Conservation (phyloP, 1,284 basidiomycete species). For the Rhizopogon hawkerae region DNA sequence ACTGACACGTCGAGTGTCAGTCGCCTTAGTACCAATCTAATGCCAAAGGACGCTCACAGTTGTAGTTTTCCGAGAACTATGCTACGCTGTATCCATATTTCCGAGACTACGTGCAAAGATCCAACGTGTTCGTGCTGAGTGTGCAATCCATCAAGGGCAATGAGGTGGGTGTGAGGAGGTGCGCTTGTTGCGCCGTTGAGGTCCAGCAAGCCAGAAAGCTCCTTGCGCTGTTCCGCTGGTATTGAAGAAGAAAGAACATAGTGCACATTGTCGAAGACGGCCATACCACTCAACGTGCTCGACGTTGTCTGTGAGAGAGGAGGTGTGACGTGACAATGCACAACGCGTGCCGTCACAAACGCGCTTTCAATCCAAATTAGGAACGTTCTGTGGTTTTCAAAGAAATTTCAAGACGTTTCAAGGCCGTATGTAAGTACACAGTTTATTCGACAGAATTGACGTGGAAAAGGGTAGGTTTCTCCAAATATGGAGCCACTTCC, state of each 20-base stretch:
- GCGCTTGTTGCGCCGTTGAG: conserved; percentile 35
- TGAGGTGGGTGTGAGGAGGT: conserved; percentile 35
- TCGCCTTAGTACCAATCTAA: not conserved
- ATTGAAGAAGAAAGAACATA: conserved; percentile 30
- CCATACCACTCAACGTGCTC: conserved; percentile 11
- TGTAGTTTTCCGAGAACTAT: conserved; percentile 50
- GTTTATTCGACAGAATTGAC: no score
- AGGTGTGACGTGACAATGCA: not conserved
- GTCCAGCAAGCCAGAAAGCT: conserved; percentile 30
- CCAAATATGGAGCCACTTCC: no score
- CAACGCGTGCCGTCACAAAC: not conserved
- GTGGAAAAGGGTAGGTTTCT: no score
- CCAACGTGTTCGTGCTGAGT: conserved; percentile 8
- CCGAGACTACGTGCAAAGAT: conserved; percentile 37
- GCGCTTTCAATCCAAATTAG: not conserved
- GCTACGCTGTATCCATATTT: conserved; percentile 64
- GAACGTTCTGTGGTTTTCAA: no score
- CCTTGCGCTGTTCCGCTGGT: conserved; percentile 18
- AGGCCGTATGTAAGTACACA: no score
- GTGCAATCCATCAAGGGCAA: conserved; percentile 24
- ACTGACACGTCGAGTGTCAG: conserved; percentile 24
- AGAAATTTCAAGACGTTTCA: no score
- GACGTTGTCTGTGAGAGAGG: not conserved
- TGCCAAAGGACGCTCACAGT: conserved; percentile 33
- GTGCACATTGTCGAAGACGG: conserved; percentile 26